Base-by-base conservation (phyloP, 495 filamentous ascomycete species). In the Pseudevernia furfuracea region DNA sequence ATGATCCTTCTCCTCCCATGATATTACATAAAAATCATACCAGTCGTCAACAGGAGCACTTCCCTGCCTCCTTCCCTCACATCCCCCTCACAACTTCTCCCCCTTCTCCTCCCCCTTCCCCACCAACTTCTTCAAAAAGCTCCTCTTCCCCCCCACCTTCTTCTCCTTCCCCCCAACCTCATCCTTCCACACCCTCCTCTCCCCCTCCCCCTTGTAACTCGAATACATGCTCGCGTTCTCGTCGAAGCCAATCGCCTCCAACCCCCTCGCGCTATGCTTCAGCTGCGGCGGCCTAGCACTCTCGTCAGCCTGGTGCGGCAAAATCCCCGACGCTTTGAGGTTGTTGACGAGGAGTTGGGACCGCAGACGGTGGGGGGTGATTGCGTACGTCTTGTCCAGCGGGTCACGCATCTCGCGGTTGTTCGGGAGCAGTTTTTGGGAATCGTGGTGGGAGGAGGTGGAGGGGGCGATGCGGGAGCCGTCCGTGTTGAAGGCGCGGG, bases 21-120 rank as follows among this genome's bases (percentile, higher is more conserved):
- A 17, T 19, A 17, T 28, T 28, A 52, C 25, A 32, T 30, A 32
- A 32, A 32, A 32, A 17, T 32, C 49, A 6, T 53, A 0, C 6
- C 25, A 25, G 25, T 53, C 49, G 28, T 53, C 49, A 53, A 28
- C 23, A 49, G 28, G 23, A 14, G 12, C 4, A 11, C 28, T 19
- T 19, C 8, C 21, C 11, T 14, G 25, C 21, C 5, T 46, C 8
- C 21, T 25, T 25, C 37, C 7, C 5, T 23, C 21, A n/a, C 43
- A 46, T 14, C 6, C 25, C 25, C 12, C 0, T 63, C 48, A 58
- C 21, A 63, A 85, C 38, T 70, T 85, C 60, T 30, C 73, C 46
- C 64, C 82, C 53, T 77, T 89, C 62, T 71, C 84, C 28, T 52
- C 85, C 60, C 69, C 76, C 61, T 79, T 87, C 72, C 86, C 87